These are phyloP conservation scores for Amylocarpus encephaloides DNA, from an alignment of 2,329 filamentous ascomycete species.

Conservation along the genomic window DNA sequence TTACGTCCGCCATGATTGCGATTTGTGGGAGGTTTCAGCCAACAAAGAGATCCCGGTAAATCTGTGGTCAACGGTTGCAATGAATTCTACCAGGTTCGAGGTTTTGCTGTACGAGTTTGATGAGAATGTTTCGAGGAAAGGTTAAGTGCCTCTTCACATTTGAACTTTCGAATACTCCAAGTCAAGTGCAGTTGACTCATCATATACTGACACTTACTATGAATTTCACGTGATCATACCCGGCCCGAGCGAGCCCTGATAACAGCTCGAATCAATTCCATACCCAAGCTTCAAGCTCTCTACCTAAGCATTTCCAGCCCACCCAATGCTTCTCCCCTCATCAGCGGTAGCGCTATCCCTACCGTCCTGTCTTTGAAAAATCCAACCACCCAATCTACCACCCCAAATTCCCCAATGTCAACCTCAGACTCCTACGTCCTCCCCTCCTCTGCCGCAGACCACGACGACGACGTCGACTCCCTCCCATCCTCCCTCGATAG, in stretches of 20 bases:
- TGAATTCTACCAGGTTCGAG: too few species aligned
- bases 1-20: slow-evolving; percentile 45
- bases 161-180: too few species aligned
- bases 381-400: neutral
- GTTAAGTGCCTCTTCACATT: too few species aligned
- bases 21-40: slow-evolving; percentile 13
- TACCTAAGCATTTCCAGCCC: neutral
- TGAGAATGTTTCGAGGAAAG: too few species aligned
- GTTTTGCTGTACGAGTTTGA: too few species aligned
- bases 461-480: slow-evolving; percentile 56
- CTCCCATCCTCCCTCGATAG: slow-evolving; percentile 52
- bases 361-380: slow-evolving; percentile 4
- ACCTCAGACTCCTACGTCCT: slow-evolving; percentile 27
- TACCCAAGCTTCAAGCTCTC: neutral
- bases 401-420: slow-evolving; percentile 22
- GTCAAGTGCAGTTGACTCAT: neutral
- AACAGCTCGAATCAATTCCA: too few species aligned
- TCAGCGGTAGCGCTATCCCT: slow-evolving; percentile 25
- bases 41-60: too few species aligned
- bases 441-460: slow-evolving; percentile 45
- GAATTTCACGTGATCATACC: neutral
- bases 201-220: neutral
- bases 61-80: too few species aligned
- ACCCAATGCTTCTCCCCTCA: slow-evolving; percentile 24
- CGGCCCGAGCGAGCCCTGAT: neutral